These are phyloP conservation scores for Coprinopsis cinerea DNA, from an alignment of 768 basidiomycete genomes.

Conservation along the genomic window DNA sequence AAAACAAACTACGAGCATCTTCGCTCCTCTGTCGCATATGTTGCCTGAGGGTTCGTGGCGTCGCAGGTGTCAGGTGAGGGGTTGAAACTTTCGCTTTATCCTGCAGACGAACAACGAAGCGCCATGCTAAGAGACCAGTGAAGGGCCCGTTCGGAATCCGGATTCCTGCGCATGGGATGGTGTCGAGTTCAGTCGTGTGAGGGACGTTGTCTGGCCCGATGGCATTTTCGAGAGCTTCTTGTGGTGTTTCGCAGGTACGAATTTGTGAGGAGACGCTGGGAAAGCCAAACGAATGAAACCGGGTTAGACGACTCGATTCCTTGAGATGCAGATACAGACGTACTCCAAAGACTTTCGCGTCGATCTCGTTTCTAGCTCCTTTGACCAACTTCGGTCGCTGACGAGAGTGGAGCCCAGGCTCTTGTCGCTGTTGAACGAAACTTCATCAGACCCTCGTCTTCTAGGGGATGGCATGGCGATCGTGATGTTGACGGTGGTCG, in stretches of 20 bases:
- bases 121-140: slow-evolving; percentile 25
- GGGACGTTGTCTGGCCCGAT: slow-evolving; percentile 24
- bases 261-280: no score
- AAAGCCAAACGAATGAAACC: no score
- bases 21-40: neutral
- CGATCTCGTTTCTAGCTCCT: no score
- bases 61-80: neutral
- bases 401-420: no score
- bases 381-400: no score
- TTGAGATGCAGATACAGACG: no score
- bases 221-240: slow-evolving; percentile 14
- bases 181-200: slow-evolving; percentile 24
- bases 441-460: no score
- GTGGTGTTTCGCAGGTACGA: neutral
- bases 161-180: slow-evolving; percentile 27
- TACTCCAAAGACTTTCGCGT: no score
- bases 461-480: no score
- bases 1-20: neutral
- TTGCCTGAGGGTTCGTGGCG: slow-evolving; percentile 10
- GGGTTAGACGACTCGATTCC: no score
- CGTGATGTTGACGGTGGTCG: no score
- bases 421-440: no score
- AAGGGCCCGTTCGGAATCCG: slow-evolving; percentile 25
- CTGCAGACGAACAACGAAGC: slow-evolving; percentile 22
- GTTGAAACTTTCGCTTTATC: slow-evolving; percentile 10